phyloP scores from a whole-genome alignment of 2,329 filamentous ascomycete species.

The Zalaria sp. region DNA sequence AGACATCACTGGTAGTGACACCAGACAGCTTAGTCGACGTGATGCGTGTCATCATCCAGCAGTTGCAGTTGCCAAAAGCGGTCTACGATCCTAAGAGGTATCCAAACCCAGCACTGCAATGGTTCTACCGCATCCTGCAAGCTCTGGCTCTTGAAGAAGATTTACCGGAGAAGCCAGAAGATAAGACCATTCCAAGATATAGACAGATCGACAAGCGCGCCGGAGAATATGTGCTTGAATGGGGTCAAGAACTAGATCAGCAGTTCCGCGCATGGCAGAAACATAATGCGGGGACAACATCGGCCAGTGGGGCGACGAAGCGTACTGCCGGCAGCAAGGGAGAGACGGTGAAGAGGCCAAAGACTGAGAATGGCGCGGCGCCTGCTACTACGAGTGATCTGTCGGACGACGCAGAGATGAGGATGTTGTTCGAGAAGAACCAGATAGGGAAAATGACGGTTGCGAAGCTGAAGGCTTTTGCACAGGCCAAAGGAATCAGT shows the following conservation, averaged over 20 bases:
- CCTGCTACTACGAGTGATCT: conserved; percentile 11
- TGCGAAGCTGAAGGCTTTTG: conserved; percentile 18
- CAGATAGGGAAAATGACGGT: conserved; percentile 25
- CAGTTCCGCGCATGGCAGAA: conserved; percentile 33
- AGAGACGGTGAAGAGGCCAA: conserved; percentile 29
- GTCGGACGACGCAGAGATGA: conserved; percentile 30
- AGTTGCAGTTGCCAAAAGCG: conserved; percentile 75
- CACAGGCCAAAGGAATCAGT: conserved; percentile 13
- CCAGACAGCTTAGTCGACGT: conserved; percentile 61
- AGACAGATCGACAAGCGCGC: conserved; percentile 82
- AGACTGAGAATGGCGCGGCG: conserved; percentile 17
- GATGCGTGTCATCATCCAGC: conserved; percentile 73
- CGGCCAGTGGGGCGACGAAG: conserved; percentile 31
- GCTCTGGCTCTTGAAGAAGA: conserved; percentile 86
- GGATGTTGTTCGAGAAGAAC: conserved; percentile 26
- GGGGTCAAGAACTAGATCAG: conserved; percentile 54
- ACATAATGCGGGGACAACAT: conserved; percentile 22
- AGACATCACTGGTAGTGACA: conserved; percentile 40
- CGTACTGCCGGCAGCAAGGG: conserved; percentile 19
- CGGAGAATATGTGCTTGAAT: conserved; percentile 63
- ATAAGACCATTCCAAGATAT: conserved; percentile 73
- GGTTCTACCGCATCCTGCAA: conserved; percentile 93
- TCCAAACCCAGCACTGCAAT: conserved; percentile 74
- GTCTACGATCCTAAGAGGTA: conserved; percentile 76
- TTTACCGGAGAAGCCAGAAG: conserved; percentile 56